Conservation (phyloP, 306 rosid genomes). For the Nissolia schottii region DNA sequence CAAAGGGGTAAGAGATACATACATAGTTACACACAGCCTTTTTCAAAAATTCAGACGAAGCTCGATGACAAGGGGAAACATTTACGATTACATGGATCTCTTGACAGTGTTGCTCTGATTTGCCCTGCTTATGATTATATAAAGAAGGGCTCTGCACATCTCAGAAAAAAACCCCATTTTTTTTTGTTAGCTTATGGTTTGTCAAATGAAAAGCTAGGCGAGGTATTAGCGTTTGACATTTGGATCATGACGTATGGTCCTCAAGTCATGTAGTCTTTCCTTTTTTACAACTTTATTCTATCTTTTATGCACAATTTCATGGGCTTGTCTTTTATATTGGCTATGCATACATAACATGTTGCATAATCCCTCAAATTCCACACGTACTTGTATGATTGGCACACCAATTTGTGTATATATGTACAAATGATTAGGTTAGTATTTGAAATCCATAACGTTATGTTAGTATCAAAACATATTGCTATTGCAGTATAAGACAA, state of each 20-base stretch:
- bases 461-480: conserved; percentile 9
- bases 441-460: conserved; percentile 32
- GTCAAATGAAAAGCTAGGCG: conserved; percentile 21
- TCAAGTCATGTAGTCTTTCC: neutral
- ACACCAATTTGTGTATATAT: neutral
- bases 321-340: conserved; percentile 26
- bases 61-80: conserved; percentile 53
- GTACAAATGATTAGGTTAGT: conserved; percentile 23
- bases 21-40: conserved; percentile 39
- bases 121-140: conserved; percentile 19
- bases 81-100: conserved; percentile 47
- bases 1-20: conserved; percentile 60
- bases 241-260: conserved; percentile 40
- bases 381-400: conserved; percentile 11
- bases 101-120: conserved; percentile 29
- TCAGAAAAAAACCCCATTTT: conserved; percentile 27
- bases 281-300: neutral
- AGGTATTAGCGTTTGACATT: conserved; percentile 27
- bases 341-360: conserved; percentile 8
- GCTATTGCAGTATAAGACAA: conserved; percentile 23
- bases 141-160: conserved; percentile 42
- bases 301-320: neutral
- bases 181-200: conserved; percentile 29
- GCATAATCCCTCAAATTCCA: conserved; percentile 10
- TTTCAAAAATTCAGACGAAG: conserved; percentile 45